Evolutionary conservation across 2,329 filamentous ascomycete genomes (phyloP).

Genomic region (Fusarium euwallaceae): DNA sequence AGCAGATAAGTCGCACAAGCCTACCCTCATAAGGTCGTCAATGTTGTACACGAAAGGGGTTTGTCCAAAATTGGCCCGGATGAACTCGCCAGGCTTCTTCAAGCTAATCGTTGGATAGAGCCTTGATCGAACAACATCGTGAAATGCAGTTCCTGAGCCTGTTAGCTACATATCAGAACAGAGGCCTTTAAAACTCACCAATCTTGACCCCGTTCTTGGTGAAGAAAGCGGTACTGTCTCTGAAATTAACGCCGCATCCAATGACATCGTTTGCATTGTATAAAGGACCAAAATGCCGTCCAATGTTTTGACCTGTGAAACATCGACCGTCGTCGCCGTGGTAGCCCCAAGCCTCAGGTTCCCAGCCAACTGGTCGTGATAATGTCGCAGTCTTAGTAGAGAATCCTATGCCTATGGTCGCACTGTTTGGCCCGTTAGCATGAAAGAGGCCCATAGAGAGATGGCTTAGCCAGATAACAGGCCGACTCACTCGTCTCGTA

Average conservation of each 20-base stretch:
- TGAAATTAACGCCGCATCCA: slow-evolving; percentile 76
- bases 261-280: slow-evolving; percentile 71
- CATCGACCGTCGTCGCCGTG: slow-evolving; percentile 76
- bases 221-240: slow-evolving; percentile 74
- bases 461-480: not conserved
- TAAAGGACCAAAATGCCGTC: slow-evolving; percentile 68
- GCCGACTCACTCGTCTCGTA: slow-evolving; percentile 67
- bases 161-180: slow-evolving; percentile 39
- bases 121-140: slow-evolving; percentile 71
- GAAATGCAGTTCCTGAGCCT: slow-evolving; percentile 72
- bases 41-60: slow-evolving; percentile 92
- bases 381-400: slow-evolving; percentile 66
- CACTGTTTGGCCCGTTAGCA: slow-evolving; percentile 54
- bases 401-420: slow-evolving; percentile 74
- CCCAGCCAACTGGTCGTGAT: slow-evolving; percentile 74
- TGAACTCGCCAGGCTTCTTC: slow-evolving; percentile 72
- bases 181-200: slow-evolving; percentile 55
- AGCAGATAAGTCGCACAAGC: slow-evolving; percentile 40
- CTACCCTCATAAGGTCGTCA: slow-evolving; percentile 83
- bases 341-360: slow-evolving; percentile 76
- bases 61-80: slow-evolving; percentile 76
- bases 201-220: slow-evolving; percentile 73
- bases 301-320: slow-evolving; percentile 68
- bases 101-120: slow-evolving; percentile 78
- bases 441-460: not conserved